A percentile compares a stretch with the other conserved stretches of the same genome.
Conservation (phyloP, 768 basidiomycete genomes). For the Boletus insuetus region DNA sequence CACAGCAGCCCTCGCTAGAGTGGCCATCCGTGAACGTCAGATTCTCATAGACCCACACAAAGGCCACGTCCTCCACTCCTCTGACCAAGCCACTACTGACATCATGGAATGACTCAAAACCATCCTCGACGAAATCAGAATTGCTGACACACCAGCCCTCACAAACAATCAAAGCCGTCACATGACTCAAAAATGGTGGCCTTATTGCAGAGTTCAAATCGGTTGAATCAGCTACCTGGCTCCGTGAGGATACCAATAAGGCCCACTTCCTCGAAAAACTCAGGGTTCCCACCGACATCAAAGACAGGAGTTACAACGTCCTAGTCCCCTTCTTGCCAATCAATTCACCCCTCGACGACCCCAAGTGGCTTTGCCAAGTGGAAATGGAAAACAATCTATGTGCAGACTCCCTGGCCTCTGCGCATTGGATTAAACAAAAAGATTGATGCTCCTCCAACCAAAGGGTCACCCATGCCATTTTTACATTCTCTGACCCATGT, state of each 20-base stretch:
- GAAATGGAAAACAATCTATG: background rate
- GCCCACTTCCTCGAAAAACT: background rate
- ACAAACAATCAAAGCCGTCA: background rate
- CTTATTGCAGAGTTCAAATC: background rate
- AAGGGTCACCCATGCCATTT: too few species aligned
- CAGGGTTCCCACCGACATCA: background rate
- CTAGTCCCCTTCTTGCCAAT: background rate
- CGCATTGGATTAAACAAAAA: too few species aligned
- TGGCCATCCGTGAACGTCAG: background rate
- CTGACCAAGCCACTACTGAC: rapidly evolving
- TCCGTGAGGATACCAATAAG: background rate
- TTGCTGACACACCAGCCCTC: rapidly evolving
- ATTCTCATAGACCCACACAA: background rate
- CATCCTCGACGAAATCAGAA: background rate
- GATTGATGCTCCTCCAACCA: too few species aligned
- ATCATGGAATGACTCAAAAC: rapidly evolving
- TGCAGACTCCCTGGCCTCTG: too few species aligned
- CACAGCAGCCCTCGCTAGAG: background rate
- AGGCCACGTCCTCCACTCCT: background rate
- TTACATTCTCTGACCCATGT: background rate
- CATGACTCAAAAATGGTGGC: background rate
- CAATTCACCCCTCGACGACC: background rate
- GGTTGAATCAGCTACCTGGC: rapidly evolving
- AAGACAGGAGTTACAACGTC: background rate
- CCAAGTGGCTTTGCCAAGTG: rapidly evolving